Conservation (phyloP, 129 eudicot genomes). For the Heracleum sosnowskyi region DNA sequence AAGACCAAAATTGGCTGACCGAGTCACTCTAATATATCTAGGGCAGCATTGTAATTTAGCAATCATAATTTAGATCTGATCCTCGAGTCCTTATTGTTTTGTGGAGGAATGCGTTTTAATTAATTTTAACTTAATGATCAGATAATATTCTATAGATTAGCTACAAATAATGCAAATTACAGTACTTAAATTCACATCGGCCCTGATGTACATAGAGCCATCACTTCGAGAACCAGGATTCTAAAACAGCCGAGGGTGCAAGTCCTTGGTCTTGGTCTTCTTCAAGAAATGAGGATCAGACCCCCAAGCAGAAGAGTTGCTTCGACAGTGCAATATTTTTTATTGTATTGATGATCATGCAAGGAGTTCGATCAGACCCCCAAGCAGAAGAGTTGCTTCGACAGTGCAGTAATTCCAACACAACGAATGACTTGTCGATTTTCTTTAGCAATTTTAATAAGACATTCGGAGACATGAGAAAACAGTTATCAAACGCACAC, state of each 20-base stretch:
- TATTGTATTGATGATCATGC: background rate
- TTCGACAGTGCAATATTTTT: background rate
- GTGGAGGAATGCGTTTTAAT: too few species aligned
- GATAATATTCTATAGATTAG: too few species aligned
- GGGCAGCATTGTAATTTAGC: too few species aligned
- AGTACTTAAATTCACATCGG: too few species aligned
- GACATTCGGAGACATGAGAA: slow-evolving; percentile 26
- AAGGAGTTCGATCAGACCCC: slow-evolving; percentile 21
- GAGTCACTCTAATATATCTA: background rate
- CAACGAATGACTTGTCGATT: slow-evolving; percentile 13
- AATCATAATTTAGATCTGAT: too few species aligned
- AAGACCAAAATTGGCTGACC: background rate
- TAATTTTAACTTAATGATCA: too few species aligned
- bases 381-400: slow-evolving; percentile 21
- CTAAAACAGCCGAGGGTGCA: too few species aligned
- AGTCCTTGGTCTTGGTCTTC: background rate
- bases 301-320: too few species aligned
- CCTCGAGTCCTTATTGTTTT: too few species aligned
- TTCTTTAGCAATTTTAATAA: slow-evolving; percentile 28
- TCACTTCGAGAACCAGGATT: too few species aligned
- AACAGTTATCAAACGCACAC: slow-evolving; percentile 13
- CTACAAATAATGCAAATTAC: too few species aligned
- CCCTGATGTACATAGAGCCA: too few species aligned
- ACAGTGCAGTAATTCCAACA: slow-evolving; percentile 37
- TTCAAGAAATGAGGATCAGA: background rate